Evolutionary conservation across 208 protist species (phyloP).

Genomic region (Wallacemonas rigidus): DNA sequence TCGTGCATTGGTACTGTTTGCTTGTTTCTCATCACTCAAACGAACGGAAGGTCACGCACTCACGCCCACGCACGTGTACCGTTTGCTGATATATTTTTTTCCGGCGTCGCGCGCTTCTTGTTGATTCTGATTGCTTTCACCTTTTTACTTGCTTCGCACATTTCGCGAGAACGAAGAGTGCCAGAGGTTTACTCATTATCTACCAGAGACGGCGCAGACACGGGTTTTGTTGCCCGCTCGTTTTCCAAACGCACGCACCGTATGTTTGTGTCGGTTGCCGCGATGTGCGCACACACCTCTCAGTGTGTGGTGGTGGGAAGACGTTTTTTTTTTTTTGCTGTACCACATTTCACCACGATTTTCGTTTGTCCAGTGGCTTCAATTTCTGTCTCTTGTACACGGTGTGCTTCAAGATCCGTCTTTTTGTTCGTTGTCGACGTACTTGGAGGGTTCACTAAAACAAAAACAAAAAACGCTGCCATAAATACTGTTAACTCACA

Average conservation of each 20-base stretch:
- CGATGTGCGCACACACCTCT: background rate
- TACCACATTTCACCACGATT: background rate
- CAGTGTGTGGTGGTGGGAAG: background rate
- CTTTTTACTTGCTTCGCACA: too few species aligned
- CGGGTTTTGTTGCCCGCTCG: conserved; percentile 16
- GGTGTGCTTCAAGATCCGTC: background rate
- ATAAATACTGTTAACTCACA: too few species aligned
- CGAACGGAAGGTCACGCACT: conserved; percentile 1
- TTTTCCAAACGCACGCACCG: background rate
- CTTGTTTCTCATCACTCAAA: conserved; percentile 16
- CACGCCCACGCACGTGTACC: too few species aligned
- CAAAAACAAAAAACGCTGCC: too few species aligned
- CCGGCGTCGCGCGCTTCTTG: too few species aligned
- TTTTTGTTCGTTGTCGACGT: conserved; percentile 1
- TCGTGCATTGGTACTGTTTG: background rate
- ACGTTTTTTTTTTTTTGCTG: background rate
- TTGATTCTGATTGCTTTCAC: too few species aligned
- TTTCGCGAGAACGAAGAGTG: too few species aligned
- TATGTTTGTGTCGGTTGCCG: background rate
- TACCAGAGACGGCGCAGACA: background rate
- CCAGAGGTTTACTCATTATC: too few species aligned
- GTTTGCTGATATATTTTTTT: too few species aligned
- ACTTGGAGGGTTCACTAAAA: background rate
- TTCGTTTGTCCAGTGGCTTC: background rate
- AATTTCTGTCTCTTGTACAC: too few species aligned